These are phyloP conservation scores for Tylopilus rubrobrunneus DNA, from an alignment of 768 basidiomycete species.

Conservation along the genomic window DNA sequence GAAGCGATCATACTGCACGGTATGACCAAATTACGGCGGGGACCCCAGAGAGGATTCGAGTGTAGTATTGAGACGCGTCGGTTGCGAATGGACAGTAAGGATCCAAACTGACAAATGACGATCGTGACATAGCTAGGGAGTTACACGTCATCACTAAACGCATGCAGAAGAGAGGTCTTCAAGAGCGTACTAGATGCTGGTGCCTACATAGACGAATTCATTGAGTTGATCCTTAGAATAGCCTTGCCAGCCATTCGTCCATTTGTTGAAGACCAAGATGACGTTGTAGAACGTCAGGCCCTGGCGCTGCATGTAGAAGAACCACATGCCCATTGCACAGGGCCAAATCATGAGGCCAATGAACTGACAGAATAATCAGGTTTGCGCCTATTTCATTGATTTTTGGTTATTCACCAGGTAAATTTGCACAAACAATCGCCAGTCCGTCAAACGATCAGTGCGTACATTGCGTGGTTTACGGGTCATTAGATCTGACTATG, in stretches of 20 bases:
- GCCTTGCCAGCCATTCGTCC: slow-evolving; percentile 36
- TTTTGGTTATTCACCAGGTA: slow-evolving; percentile 35
- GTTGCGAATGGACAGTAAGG: slow-evolving; percentile 25
- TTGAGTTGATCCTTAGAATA: slow-evolving; percentile 28
- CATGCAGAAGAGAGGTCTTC: slow-evolving; percentile 1
- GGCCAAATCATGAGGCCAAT: slow-evolving; percentile 44
- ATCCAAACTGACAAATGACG: slow-evolving; percentile 27
- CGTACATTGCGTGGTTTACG: slow-evolving; percentile 49
- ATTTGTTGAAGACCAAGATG: slow-evolving; percentile 38
- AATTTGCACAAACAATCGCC: slow-evolving; percentile 46
- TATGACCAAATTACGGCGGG: slow-evolving; percentile 34
- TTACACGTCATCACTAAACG: neutral
- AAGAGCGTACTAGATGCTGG: slow-evolving; percentile 32
- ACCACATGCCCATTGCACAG: slow-evolving; percentile 40
- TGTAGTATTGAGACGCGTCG: slow-evolving; percentile 27
- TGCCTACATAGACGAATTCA: slow-evolving; percentile 37
- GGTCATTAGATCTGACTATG: slow-evolving; percentile 36
- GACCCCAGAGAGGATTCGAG: slow-evolving; percentile 34
- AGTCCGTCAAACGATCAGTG: slow-evolving; percentile 45
- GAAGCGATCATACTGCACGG: slow-evolving; percentile 34
- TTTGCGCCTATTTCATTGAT: neutral
- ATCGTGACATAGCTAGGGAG: slow-evolving; percentile 33
- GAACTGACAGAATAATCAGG: slow-evolving; percentile 28
- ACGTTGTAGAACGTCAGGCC: slow-evolving; percentile 33
- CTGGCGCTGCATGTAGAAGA: slow-evolving; percentile 36